Conservation (phyloP, 345 rosid species). For the Erysimum cheiranthoides region DNA sequence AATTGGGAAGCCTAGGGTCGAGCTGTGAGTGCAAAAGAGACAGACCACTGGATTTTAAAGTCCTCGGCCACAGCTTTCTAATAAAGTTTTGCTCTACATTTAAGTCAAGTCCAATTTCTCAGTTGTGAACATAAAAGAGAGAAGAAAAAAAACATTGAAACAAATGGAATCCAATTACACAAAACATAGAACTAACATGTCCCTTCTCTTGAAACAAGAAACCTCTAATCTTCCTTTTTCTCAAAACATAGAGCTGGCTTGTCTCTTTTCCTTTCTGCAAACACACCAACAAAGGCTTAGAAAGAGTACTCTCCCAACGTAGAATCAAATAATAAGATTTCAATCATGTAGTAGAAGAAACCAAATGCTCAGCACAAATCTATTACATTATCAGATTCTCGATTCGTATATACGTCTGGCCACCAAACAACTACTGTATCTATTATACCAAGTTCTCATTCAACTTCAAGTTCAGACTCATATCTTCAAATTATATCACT, state of each 20-base stretch:
- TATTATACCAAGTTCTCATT: background rate
- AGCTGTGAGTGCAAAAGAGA: background rate
- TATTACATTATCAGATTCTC: background rate
- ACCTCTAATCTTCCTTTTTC: background rate
- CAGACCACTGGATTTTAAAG: background rate
- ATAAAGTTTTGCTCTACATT: conserved; percentile 6
- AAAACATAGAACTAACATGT: background rate
- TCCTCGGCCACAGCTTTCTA: background rate
- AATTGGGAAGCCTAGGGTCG: background rate
- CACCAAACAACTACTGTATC: conserved; percentile 13
- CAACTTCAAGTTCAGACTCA: background rate
- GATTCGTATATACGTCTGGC: background rate
- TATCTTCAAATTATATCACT: background rate
- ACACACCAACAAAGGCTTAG: conserved; percentile 21
- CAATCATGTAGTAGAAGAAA: background rate
- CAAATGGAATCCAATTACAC: conserved; percentile 31
- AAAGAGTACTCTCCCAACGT: background rate
- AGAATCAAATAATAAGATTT: background rate
- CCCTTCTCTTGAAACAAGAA: background rate
- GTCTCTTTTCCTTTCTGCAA: conserved; percentile 27
- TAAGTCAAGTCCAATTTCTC: background rate
- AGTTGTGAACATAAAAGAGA: background rate
- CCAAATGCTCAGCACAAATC: background rate
- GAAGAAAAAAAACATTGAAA: conserved; percentile 7
- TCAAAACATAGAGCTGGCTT: conserved; percentile 9